Evolutionary conservation across 495 filamentous ascomycete genomes (phyloP).

Genomic region (Hyaloscypha variabilis): DNA sequence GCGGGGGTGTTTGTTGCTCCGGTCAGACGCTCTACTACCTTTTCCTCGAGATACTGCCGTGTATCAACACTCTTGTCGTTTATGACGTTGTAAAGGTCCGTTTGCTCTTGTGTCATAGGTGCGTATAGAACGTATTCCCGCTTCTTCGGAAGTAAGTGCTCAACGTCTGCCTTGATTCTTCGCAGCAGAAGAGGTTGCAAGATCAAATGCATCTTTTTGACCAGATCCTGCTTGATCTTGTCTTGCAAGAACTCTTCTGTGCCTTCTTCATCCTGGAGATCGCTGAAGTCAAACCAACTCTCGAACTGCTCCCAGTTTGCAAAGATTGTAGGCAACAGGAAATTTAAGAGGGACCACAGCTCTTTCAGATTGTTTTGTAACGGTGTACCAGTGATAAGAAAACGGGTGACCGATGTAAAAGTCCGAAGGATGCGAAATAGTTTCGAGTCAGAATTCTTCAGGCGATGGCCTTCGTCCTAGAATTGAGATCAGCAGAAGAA

Average conservation of each 20-base stretch:
- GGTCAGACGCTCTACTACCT: conserved; percentile 73
- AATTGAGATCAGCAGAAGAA: conserved; percentile 4
- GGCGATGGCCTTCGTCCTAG: conserved; percentile 90
- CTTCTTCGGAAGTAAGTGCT: conserved; percentile 87
- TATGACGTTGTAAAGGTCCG: conserved; percentile 87
- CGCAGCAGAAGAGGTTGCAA: conserved; percentile 89
- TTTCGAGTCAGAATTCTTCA: conserved; percentile 96
- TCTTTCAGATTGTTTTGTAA: conserved; percentile 95
- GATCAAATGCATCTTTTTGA: conserved; percentile 88
- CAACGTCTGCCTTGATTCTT: conserved; percentile 90
- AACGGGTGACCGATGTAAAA: conserved; percentile 85
- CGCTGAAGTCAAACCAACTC: conserved; percentile 94
- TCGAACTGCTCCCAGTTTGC: conserved; percentile 88
- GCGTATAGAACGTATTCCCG: conserved; percentile 94
- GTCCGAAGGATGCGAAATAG: conserved; percentile 85
- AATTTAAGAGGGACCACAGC: conserved; percentile 93
- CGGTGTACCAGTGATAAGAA: conserved; percentile 93
- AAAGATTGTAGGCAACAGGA: conserved; percentile 90
- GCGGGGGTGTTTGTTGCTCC: conserved; percentile 39
- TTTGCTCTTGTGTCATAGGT: conserved; percentile 83
- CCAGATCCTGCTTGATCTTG: conserved; percentile 78
- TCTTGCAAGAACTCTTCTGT: conserved; percentile 73
- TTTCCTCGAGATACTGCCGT: conserved; percentile 79
- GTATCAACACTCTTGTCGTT: conserved; percentile 71
- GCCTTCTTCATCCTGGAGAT: conserved; percentile 72